phyloP scores from a whole-genome alignment of 176 grass and related monocot genomes.

The Triticum timopheevii region DNA sequence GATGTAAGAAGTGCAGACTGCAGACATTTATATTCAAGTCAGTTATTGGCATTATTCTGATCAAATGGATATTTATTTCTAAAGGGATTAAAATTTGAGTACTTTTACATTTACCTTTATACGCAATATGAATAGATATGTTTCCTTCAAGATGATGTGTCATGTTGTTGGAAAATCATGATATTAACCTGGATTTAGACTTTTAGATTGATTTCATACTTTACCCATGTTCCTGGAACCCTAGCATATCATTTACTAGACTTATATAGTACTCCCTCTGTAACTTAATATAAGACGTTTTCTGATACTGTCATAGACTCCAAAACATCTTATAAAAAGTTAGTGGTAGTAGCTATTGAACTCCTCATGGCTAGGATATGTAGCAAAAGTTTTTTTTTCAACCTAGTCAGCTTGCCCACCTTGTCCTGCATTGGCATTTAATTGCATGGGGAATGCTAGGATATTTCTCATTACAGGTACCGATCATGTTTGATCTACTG shows the following conservation, averaged over 20 bases:
- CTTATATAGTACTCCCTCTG: not conserved
- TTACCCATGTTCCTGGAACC: conserved; percentile 11
- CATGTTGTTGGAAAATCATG: conserved; percentile 23
- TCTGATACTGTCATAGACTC: too few relatives aligned
- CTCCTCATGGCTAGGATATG: conserved; percentile 8
- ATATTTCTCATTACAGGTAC: not conserved
- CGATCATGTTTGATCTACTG: not conserved
- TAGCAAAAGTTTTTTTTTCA: conserved; percentile 12
- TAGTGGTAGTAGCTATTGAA: not conserved
- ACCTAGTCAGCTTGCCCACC: not conserved
- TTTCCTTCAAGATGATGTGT: conserved; percentile 20
- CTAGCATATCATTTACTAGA: conserved; percentile 6
- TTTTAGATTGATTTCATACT: not conserved
- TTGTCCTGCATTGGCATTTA: not conserved
- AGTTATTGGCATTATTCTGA: conserved; percentile 25
- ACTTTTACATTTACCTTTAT: conserved; percentile 8
- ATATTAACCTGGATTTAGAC: conserved; percentile 6
- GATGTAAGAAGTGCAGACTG: conserved; percentile 61
- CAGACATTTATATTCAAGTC: conserved; percentile 17
- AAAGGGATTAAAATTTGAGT: not conserved
- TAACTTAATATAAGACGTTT: too few relatives aligned
- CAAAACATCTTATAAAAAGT: too few relatives aligned
- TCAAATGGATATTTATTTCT: not conserved
- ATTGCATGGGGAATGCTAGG: conserved; percentile 14
- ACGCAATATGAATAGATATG: not conserved